These are phyloP conservation scores for Clathrospora elynae DNA, from an alignment of 2,329 filamentous ascomycete species.

Conservation along the genomic window DNA sequence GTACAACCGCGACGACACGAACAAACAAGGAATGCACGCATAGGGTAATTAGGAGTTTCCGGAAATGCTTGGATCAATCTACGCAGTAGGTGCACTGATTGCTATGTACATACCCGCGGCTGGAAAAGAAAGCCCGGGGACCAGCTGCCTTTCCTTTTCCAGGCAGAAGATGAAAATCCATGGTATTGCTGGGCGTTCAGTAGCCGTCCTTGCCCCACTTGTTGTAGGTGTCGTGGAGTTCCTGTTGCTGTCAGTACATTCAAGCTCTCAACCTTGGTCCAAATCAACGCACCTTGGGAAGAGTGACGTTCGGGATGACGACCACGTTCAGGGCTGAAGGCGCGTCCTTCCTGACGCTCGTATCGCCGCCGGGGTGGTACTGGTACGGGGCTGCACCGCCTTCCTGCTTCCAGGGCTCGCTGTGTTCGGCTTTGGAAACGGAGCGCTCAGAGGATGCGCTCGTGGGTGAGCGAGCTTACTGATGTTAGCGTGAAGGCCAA, in stretches of 20 bases:
- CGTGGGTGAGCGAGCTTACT: slow-evolving; percentile 79
- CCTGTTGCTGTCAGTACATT: slow-evolving; percentile 54
- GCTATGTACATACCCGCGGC: too few species aligned
- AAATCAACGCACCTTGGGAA: slow-evolving; percentile 66
- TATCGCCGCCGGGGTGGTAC: slow-evolving; percentile 79
- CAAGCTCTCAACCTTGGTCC: background rate
- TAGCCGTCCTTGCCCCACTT: slow-evolving; percentile 99
- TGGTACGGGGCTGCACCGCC: slow-evolving; percentile 63
- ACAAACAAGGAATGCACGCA: too few species aligned
- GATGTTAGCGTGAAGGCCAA: slow-evolving; percentile 19
- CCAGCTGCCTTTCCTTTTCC: slow-evolving; percentile 9
- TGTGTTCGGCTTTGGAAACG: slow-evolving; percentile 73
- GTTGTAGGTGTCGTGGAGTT: slow-evolving; percentile 96
- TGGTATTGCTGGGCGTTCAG: slow-evolving; percentile 30
- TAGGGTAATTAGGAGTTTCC: too few species aligned
- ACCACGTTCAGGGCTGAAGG: slow-evolving; percentile 95
- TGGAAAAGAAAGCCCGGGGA: too few species aligned
- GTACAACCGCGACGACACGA: too few species aligned
- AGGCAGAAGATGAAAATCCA: background rate
- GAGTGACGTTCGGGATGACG: slow-evolving; percentile 88
- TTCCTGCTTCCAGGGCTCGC: slow-evolving; percentile 89
- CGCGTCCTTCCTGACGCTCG: slow-evolving; percentile 79
- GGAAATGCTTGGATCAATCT: too few species aligned
- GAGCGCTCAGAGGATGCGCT: slow-evolving; percentile 78
- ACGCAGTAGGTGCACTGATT: too few species aligned